These are phyloP conservation scores for Prosopis cineraria DNA, from an alignment of 306 rosid species.

Conservation along the genomic window DNA sequence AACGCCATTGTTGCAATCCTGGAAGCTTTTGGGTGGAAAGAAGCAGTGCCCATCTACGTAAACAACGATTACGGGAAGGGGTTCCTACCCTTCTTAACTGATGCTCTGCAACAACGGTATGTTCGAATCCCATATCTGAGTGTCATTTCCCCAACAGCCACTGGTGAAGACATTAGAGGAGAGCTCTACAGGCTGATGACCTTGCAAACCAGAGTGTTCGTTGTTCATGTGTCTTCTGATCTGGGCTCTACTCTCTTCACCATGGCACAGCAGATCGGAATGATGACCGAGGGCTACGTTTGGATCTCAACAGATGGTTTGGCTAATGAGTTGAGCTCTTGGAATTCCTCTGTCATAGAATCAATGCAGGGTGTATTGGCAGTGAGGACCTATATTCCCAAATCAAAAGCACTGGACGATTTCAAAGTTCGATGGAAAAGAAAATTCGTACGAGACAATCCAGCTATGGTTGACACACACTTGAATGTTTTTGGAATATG, in stretches of 20 bases:
- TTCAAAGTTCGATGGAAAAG: slow-evolving; percentile 49
- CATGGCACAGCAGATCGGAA: slow-evolving; percentile 49
- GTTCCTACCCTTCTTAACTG: slow-evolving; percentile 46
- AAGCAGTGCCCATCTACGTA: slow-evolving; percentile 49
- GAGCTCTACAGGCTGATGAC: slow-evolving; percentile 54
- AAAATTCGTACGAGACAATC: slow-evolving; percentile 40
- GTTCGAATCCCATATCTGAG: slow-evolving; percentile 42
- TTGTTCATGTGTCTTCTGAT: slow-evolving; percentile 44
- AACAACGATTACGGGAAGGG: slow-evolving; percentile 51
- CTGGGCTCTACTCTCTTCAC: slow-evolving; percentile 47
- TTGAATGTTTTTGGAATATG: slow-evolving; percentile 44
- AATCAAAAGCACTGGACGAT: slow-evolving; percentile 26
- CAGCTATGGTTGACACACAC: slow-evolving; percentile 13
- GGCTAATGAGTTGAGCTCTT: slow-evolving; percentile 25
- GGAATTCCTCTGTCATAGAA: slow-evolving; percentile 13
- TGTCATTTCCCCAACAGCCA: slow-evolving; percentile 38
- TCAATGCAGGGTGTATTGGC: too few relatives aligned
- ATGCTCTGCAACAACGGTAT: slow-evolving; percentile 36
- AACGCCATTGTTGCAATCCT: slow-evolving; percentile 42
- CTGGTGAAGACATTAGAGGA: slow-evolving; percentile 27
- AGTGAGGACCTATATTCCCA: slow-evolving; percentile 43
- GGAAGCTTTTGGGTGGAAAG: slow-evolving; percentile 51
- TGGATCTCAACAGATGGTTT: slow-evolving; percentile 56
- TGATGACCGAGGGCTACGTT: slow-evolving; percentile 53
- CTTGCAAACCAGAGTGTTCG: slow-evolving; percentile 51